Evolutionary conservation across 2,329 filamentous ascomycete species (phyloP), one percentile per base, ranked within the genome.

Genomic region (Hymenoscyphus fructigenus): DNA sequence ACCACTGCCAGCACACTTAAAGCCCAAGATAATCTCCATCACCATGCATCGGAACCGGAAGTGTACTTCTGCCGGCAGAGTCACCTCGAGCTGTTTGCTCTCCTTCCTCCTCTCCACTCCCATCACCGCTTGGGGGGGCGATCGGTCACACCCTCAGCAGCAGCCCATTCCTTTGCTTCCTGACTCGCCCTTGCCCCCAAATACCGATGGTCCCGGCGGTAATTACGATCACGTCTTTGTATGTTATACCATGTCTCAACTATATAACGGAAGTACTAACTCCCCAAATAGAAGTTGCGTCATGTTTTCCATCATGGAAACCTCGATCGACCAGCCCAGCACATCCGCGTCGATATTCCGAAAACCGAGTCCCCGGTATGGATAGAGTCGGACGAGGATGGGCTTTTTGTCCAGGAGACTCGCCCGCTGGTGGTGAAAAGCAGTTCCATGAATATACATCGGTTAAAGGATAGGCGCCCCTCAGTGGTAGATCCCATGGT

Each of bases 291-390:
- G 80, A 88, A 84, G 6, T 85, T 99, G 64, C 89, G 92, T 72
- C 94, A 99, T 78, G 89, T 98, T 73, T 95, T 92, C 79, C 93
- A 97, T 76, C 93, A 97, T 79, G 94, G 94, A 65, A 91, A 92
- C 50, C 85, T 94, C 76, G 81, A 85, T 70, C 86, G 96, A 71
- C 93, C 93, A 2, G 78, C 83, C 5, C 85, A 97, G 17, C 92
- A 97, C 77, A 85, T 89, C 65, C 88, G 87, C 71, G 83, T 90
- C 67, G 92, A 98, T 76, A 81, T 97, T 36, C 67, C 75, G 10
- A 80, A 87, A 56, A 84, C 68, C 12, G 67, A 65, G 23, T 69
- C 88, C 17, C 78, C 82, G 38, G 79, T 94, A 57, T 90, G 85
- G 79, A 80, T 91, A 63, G 81, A 84, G 12, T 83, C 83, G 60